A percentile compares a stretch with the other conserved stretches of the same genome.
Conservation (phyloP, 1,139 yeast genomes). For the Nadsonia commutata region DNA sequence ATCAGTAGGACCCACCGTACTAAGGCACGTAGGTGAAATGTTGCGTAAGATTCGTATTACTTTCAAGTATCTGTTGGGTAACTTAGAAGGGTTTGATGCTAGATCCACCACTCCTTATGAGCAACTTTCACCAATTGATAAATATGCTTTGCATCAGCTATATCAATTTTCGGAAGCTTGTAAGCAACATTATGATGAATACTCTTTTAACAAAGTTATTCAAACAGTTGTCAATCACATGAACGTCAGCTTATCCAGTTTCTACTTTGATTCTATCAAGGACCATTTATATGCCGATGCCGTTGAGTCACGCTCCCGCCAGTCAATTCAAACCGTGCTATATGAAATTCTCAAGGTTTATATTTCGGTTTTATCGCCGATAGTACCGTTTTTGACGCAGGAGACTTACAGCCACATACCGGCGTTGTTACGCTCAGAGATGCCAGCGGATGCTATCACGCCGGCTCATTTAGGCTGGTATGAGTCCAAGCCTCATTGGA, state of each 20-base stretch:
- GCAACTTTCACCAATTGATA: constrained; percentile 44
- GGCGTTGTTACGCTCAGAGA: constrained; percentile 9
- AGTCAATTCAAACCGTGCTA: constrained; percentile 60
- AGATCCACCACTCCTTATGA: constrained; percentile 19
- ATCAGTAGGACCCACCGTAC: constrained; percentile 53
- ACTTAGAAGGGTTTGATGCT: constrained; percentile 25
- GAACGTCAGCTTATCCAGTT: constrained; percentile 62
- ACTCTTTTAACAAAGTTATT: constrained; percentile 51
- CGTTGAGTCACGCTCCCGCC: constrained; percentile 34
- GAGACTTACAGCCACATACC: constrained; percentile 66
- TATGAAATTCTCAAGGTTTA: constrained; percentile 46
- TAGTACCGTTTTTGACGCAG: constrained; percentile 70
- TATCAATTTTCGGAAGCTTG: constrained; percentile 32
- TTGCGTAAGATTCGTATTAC: constrained; percentile 74
- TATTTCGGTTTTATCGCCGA: constrained; percentile 57
- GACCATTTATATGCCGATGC: constrained; percentile 71
- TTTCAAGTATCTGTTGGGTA: constrained; percentile 68
- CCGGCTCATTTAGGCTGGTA: constrained; percentile 40
- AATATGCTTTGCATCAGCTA: constrained; percentile 44
- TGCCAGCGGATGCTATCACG: constrained; percentile 26
- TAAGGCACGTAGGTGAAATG: constrained; percentile 64
- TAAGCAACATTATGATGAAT: constrained; percentile 34
- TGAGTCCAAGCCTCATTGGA: constrained; percentile 29
- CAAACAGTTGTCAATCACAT: constrained; percentile 56
- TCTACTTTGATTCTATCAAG: constrained; percentile 76